Evolutionary conservation across 2,329 filamentous ascomycete species (phyloP), one percentile per base, ranked within the genome.

Genomic region (Neofusicoccum parvum): DNA sequence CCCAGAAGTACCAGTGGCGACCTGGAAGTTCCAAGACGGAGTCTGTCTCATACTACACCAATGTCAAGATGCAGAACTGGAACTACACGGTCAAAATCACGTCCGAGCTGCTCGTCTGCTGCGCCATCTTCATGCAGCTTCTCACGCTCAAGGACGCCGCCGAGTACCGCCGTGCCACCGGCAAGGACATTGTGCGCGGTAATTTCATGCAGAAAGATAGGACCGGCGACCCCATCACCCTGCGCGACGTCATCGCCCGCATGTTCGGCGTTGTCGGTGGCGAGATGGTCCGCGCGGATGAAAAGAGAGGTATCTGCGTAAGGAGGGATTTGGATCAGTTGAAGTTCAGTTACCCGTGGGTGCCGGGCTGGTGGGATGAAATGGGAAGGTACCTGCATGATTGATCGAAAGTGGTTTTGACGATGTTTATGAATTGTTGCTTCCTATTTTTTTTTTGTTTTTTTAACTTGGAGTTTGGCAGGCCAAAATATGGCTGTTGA

Each of bases 31-130:
- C 59, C 14, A 27, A 46, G 36, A 62, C 11, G 17, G 9, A 64
- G 6, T 45, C 56, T 6, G 64, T 62, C 4, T 56, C 65, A 3
- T 43, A 45, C 15, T 63, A 69, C 53, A 64, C 46, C 23, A 39
- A 48, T 20, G 37, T 60, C 4, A 34, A 50, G n/a, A 60, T 65
- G 46, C 45, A 39, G 27, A 45, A 45, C 12, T 53, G 76, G 76
- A 76, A 77, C 17, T 79, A 79, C 67, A 70, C 67, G 2, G 71
- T 76, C 53, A 68, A 67, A 11, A 72, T 79, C 66, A 74, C 68
- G 2, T 71, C 74, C 15, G 67, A 70, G 37, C 69, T 75, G 7
- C 66, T 79, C 14, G 73, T 77, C 9, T 50, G 79, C 15, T 74
- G 72, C 53, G 74, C 54, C 34, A 50, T 62, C 45, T 65, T 65